Evolutionary conservation across 441 rosid species (phyloP).

Genomic region (Mallotus japonicus): DNA sequence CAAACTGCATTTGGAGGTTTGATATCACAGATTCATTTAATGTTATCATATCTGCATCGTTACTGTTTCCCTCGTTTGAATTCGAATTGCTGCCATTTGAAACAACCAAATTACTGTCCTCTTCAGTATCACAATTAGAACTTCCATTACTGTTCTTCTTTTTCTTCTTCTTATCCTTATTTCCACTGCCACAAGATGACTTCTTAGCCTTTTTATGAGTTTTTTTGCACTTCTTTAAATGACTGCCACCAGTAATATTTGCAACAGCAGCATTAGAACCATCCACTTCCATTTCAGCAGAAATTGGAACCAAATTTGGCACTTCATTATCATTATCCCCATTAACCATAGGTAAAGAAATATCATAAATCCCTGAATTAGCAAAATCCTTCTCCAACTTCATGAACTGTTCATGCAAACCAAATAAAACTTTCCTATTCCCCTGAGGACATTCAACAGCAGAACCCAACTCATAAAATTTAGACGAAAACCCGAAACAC

Average conservation of each 20-base stretch:
- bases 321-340: slow-evolving; percentile 34
- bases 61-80: slow-evolving; percentile 21
- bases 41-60: slow-evolving; percentile 27
- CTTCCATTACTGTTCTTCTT: slow-evolving; percentile 33
- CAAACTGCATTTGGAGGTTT: slow-evolving; percentile 86
- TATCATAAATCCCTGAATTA: slow-evolving; percentile 35
- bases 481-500: slow-evolving; percentile 52
- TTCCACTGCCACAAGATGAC: slow-evolving; percentile 24
- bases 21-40: slow-evolving; percentile 57
- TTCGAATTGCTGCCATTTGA: slow-evolving; percentile 15
- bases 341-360: slow-evolving; percentile 39
- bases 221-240: slow-evolving; percentile 44
- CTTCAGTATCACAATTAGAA: slow-evolving; percentile 25
- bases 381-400: slow-evolving; percentile 69
- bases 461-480: slow-evolving; percentile 76
- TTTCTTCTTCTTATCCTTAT: slow-evolving; percentile 39
- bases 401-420: slow-evolving; percentile 60
- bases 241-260: slow-evolving; percentile 33
- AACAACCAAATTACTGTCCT: slow-evolving; percentile 13
- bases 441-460: slow-evolving; percentile 70
- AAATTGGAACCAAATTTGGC: slow-evolving; percentile 52
- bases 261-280: slow-evolving; percentile 21
- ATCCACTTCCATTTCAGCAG: slow-evolving; percentile 25
- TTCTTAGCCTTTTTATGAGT: slow-evolving; percentile 39
- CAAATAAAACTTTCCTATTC: slow-evolving; percentile 68